Evolutionary conservation across 257 asterid species (phyloP), one percentile per base, ranked within the genome.

Genomic region (Craterostigma plantagineum): DNA sequence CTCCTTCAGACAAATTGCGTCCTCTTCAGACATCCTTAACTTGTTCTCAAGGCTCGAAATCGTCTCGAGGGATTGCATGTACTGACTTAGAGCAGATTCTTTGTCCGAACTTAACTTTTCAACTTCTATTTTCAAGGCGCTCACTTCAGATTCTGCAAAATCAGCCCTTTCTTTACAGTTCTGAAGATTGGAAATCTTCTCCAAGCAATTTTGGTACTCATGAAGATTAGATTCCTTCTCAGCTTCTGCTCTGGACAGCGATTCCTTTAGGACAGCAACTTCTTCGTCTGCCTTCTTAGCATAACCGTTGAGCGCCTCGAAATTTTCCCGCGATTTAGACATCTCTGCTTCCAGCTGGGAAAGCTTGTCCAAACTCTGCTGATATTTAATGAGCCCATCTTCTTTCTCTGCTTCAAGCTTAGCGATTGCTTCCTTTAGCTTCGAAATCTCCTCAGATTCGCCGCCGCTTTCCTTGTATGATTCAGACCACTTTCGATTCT

Each of bases 371-470:
- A 69, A 57, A 55, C 73, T 67, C 60, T 69, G 66, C 63, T 69
- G 80, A 66, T 75, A 75, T 51, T 79, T 81, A 42, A 52, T 54
- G 55, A 67, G 64, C 35, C 91, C 84, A 47, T 81, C 80, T 65
- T 83, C 92, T 70, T 80, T 83, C 66, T 90, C 92, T 34, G 79
- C 81, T 77, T 90, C 91, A 48, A 83, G 67, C 59, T 73, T 70
- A 55, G 82, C 67, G 46, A 77, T 61, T 47, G 79, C 73, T 67
- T 77, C 79, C 75, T 69, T 79, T 55, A 82, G 63, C n/a, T 16
- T 46, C 33, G 38, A 52, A 62, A 84, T 70, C 66, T 73, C 87
- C 71, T 68, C 67, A 4, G 86, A 50, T 53, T 34, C 62, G 14
- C 47, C 43, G 42, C 48, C 62, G 13, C 56, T 18, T 38, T 50